Evolutionary conservation across 352 stramenopile genomes (phyloP).

Genomic region (Peronospora belbahrii): DNA sequence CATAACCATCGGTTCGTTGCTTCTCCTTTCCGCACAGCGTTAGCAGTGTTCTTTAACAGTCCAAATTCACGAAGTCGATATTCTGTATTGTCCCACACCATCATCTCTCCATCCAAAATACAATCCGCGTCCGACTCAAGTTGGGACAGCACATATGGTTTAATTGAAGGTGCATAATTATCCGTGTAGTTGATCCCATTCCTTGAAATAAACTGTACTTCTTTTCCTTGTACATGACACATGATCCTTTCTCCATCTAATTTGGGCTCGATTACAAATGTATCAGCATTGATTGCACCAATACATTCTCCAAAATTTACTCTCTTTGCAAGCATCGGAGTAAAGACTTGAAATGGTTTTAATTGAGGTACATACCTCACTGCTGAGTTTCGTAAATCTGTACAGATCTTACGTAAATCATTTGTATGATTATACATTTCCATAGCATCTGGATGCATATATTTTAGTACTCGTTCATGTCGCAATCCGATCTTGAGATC

Average conservation of each 20-base stretch:
- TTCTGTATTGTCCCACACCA: slow-evolving; percentile 82
- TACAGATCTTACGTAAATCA: slow-evolving; percentile 69
- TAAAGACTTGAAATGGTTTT: slow-evolving; percentile 79
- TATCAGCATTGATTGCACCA: slow-evolving; percentile 51
- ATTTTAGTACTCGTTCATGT: slow-evolving; percentile 73
- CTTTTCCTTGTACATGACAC: slow-evolving; percentile 52
- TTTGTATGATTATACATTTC: slow-evolving; percentile 88
- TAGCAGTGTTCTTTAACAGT: slow-evolving; percentile 72
- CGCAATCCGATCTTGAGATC: slow-evolving; percentile 80
- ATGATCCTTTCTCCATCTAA: slow-evolving; percentile 79
- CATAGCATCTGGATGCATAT: slow-evolving; percentile 70
- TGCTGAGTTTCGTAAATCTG: slow-evolving; percentile 63
- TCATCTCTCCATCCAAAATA: slow-evolving; percentile 85
- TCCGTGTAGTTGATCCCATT: slow-evolving; percentile 83
- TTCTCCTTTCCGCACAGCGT: slow-evolving; percentile 43
- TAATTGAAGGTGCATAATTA: slow-evolving; percentile 51
- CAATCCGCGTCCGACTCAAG: slow-evolving; percentile 49
- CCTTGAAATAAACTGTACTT: slow-evolving; percentile 78
- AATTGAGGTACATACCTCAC: slow-evolving; percentile 77
- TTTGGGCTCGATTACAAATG: slow-evolving; percentile 82
- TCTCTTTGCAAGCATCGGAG: slow-evolving; percentile 80
- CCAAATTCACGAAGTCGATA: slow-evolving; percentile 73
- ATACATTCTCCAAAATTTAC: slow-evolving; percentile 81
- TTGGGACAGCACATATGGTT: slow-evolving; percentile 55
- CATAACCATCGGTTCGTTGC: slow-evolving; percentile 67